A percentile compares a stretch with the other conserved stretches of the same genome.
Evolutionary conservation across 805 yeast genomes (phyloP).

Genomic region (Hagleromyces aurorensis): DNA sequence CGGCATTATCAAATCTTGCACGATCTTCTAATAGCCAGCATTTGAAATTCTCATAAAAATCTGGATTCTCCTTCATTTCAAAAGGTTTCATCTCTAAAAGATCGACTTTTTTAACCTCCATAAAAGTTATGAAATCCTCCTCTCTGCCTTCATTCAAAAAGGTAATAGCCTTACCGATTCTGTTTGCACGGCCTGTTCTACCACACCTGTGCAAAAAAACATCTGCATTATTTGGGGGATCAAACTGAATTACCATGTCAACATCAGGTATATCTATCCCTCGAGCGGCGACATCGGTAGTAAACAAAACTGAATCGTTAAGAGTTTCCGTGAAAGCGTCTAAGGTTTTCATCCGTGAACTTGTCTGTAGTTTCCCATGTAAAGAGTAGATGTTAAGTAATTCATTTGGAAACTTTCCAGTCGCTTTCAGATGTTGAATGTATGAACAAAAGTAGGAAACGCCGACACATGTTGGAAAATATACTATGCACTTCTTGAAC

Average conservation of each 20-base stretch:
- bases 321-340: conserved; percentile 45
- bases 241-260: conserved; percentile 86
- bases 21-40: conserved; percentile 67
- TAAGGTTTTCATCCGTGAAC: conserved; percentile 68
- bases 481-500: conserved; percentile 78
- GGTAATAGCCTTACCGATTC: conserved; percentile 69
- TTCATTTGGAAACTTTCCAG: conserved; percentile 17
- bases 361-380: conserved; percentile 86
- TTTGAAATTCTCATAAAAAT: conserved; percentile 28
- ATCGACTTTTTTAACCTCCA: conserved; percentile 60
- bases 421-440: conserved; percentile 36
- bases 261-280: conserved; percentile 95
- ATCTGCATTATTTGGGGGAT: conserved; percentile 91
- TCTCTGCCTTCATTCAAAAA: conserved; percentile 71
- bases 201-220: conserved; percentile 92
- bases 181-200: conserved; percentile 89
- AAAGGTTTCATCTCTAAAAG: conserved; percentile 35
- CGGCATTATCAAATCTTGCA: conserved; percentile 71
- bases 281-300: conserved; percentile 98
- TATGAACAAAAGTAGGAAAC: conserved; percentile 70
- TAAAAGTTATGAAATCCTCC: conserved; percentile 70
- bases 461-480: conserved; percentile 82
- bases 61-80: conserved; percentile 6
- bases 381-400: conserved; percentile 53
- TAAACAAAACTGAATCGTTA: conserved; percentile 56